phyloP scores from a whole-genome alignment of 2,329 filamentous ascomycete species.

The Fonsecaea multimorphosa region DNA sequence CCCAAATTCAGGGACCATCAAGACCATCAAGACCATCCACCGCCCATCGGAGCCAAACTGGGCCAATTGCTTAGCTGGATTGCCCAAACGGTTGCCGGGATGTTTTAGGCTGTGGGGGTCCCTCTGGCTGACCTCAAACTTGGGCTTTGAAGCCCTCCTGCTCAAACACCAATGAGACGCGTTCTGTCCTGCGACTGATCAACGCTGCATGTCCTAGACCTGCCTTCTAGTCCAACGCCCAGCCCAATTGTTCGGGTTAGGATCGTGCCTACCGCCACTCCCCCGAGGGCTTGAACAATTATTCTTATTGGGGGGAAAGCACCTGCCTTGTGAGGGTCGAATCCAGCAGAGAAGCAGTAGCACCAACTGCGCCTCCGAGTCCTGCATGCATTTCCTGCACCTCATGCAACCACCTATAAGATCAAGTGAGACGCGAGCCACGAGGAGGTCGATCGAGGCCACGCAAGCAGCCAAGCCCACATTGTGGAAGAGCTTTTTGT shows the following conservation, averaged over 20 bases:
- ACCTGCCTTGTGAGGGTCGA: neutral
- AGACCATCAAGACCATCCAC: too few species aligned
- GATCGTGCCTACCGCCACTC: constrained; percentile 9
- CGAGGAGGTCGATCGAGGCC: neutral
- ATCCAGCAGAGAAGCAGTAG: neutral
- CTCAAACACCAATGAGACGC: constrained; percentile 27
- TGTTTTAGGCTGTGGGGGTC: neutral
- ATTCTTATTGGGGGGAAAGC: too few species aligned
- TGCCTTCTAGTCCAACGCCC: constrained; percentile 14
- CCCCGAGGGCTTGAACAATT: constrained; percentile 1
- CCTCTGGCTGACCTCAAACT: constrained; percentile 9
- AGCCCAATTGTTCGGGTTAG: constrained; percentile 11
- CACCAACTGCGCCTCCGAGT: neutral
- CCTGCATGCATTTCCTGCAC: too few species aligned
- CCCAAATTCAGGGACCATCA: constrained; percentile 16
- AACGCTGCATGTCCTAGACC: constrained; percentile 14
- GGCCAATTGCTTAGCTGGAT: constrained; percentile 1
- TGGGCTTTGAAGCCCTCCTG: constrained; percentile 1
- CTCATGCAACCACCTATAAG: neutral
- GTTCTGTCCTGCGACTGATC: constrained; percentile 23
- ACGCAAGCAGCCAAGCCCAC: constrained; percentile 7
- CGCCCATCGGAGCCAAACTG: constrained; percentile 4
- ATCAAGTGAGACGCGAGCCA: neutral
- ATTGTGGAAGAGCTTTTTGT: neutral
- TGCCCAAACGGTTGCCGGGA: neutral